phyloP scores from a whole-genome alignment of 352 stramenopile genomes.

The Phytophthora capsici region DNA sequence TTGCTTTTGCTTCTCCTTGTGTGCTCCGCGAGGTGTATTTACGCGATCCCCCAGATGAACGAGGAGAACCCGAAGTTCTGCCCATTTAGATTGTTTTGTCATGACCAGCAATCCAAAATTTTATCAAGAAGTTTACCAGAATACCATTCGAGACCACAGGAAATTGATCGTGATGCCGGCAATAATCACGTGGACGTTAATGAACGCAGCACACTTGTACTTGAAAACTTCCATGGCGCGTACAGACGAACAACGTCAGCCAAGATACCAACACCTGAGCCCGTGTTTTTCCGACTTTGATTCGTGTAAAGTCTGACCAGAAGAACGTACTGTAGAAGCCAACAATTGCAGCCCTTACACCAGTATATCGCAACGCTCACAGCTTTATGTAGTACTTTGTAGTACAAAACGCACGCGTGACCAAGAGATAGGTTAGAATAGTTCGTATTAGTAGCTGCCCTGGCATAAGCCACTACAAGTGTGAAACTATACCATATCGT shows the following conservation, averaged over 20 bases:
- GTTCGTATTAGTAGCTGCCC: too few species aligned
- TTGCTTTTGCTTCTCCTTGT: slow-evolving; percentile 12
- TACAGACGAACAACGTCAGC: background rate
- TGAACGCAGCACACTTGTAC: slow-evolving; percentile 5
- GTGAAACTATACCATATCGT: too few species aligned
- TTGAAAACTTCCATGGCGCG: background rate
- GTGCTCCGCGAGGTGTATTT: slow-evolving; percentile 27
- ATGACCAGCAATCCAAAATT: too few species aligned
- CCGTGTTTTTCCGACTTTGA: background rate
- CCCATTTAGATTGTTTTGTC: too few species aligned
- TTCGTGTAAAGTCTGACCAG: background rate
- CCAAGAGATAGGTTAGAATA: too few species aligned
- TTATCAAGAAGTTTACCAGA: too few species aligned
- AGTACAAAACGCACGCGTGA: too few species aligned
- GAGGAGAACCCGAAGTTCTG: too few species aligned
- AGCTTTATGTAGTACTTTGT: background rate
- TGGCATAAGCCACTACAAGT: too few species aligned
- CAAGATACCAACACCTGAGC: background rate
- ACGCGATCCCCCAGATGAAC: slow-evolving; percentile 6
- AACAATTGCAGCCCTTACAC: background rate
- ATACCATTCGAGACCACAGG: too few species aligned
- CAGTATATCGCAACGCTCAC: background rate
- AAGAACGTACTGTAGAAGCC: background rate
- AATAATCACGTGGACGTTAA: background rate
- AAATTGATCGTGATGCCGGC: background rate